A percentile compares a stretch with the other conserved stretches of the same genome.
phyloP scores from a whole-genome alignment of 257 asterid species.

The Cynanchum wilfordii region DNA sequence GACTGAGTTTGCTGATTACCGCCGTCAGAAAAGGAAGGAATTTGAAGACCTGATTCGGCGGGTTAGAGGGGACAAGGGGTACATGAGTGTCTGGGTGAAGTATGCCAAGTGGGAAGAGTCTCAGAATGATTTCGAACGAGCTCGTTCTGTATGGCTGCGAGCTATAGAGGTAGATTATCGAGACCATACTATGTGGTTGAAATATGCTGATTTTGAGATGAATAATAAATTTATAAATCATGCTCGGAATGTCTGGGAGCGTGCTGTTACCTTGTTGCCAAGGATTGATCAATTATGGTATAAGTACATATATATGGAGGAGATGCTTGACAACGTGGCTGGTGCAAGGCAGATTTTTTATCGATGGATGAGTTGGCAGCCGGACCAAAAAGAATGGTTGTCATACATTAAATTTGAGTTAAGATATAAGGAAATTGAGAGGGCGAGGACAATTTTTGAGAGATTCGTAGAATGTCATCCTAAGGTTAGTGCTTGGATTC shows the following conservation, averaged over 20 bases:
- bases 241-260: slow-evolving; percentile 87
- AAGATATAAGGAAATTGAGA: slow-evolving; percentile 69
- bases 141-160: slow-evolving; percentile 93
- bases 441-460: slow-evolving; percentile 71
- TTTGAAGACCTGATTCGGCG: slow-evolving; percentile 69
- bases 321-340: slow-evolving; percentile 71
- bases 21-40: slow-evolving; percentile 78
- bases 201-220: slow-evolving; percentile 89
- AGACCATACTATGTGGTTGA: slow-evolving; percentile 82
- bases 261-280: slow-evolving; percentile 67
- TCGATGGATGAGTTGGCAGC: slow-evolving; percentile 90
- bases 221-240: slow-evolving; percentile 69
- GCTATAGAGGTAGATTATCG: slow-evolving; percentile 80
- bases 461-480: slow-evolving; percentile 71
- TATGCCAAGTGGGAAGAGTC: slow-evolving; percentile 95
- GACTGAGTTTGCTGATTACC: slow-evolving; percentile 67
- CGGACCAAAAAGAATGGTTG: slow-evolving; percentile 91
- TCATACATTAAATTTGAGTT: slow-evolving; percentile 76
- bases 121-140: slow-evolving; percentile 68
- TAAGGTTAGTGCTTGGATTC: slow-evolving; percentile 69
- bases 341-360: slow-evolving; percentile 79
- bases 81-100: slow-evolving; percentile 88
- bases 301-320: slow-evolving; percentile 93
- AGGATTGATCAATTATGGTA: slow-evolving; percentile 90
- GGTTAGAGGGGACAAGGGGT: slow-evolving; percentile 79